Base-by-base conservation (phyloP, 768 basidiomycete species). In the Favolaschia claudopus region DNA sequence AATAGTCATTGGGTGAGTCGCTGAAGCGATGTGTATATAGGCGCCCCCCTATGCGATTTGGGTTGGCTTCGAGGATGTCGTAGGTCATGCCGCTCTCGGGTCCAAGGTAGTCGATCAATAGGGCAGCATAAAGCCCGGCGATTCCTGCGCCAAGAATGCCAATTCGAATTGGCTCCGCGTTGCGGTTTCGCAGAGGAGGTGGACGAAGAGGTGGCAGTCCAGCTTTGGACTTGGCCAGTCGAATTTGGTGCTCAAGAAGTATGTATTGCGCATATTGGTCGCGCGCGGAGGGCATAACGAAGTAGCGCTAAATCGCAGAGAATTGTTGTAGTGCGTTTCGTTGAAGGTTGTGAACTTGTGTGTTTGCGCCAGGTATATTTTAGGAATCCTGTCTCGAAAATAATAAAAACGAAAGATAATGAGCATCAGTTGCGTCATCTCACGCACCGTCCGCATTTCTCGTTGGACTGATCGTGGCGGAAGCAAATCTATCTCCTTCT, bases 31-130 rank as follows among this genome's bases (percentile, higher is more conserved):
- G 67, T 1, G 83, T 84, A 57, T 64, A 77, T 37, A 82, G 67
- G 15, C 80, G 76, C 24, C 83, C 83, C 2, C 83, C 83, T 29
- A 67, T 51, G 14, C 76, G 77, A 22, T 67, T 64, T 1, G 70
- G 67, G 20, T 55, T 45, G 2, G 76, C 78, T 65, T 84, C 83
- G n/a, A 84, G 56, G 37, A 83, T 79, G 19, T 80, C 74, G 66
- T 79, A 84, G 7, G 68, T 55, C 62, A 83, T 76, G 1, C 66
- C 73, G 38, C 50, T 40, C 50, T 40, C 50, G 29, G 37, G 50
- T 5, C 50, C 50, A 7, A 81, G 72, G 7, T 66, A 68, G 29
- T 83, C 73, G 15, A 84, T 72, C 0, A 84, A 79, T 69, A 83
- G 66, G 2, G 79, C 83, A 1, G 76, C 66, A 64, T 80, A 80